Conservation (phyloP, 1,284 basidiomycete species). For the Malassezia obtusa region DNA sequence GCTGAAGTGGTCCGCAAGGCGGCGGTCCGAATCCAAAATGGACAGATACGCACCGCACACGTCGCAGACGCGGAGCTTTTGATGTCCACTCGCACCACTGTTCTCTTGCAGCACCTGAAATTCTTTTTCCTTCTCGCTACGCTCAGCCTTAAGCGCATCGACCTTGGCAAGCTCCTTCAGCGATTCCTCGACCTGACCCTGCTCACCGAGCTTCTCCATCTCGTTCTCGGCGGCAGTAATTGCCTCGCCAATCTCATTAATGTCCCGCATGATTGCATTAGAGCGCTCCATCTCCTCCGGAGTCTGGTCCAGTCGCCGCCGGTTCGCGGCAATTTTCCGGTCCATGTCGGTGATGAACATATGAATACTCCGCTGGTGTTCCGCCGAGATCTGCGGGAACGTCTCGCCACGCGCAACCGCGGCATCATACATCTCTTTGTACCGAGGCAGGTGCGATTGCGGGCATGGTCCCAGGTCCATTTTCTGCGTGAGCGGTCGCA, state of each 20-base stretch:
- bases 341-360: slow-evolving; percentile 97
- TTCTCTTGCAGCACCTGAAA: slow-evolving; percentile 93
- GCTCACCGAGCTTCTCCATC: slow-evolving; percentile 91
- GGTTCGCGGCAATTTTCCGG: slow-evolving; percentile 82
- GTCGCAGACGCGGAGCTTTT: slow-evolving; percentile 97
- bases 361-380: slow-evolving; percentile 85
- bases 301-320: slow-evolving; percentile 92
- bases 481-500: slow-evolving; percentile 59
- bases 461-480: slow-evolving; percentile 98
- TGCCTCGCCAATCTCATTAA: slow-evolving; percentile 95
- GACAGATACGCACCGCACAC: slow-evolving; percentile 98
- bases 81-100: slow-evolving; percentile 94
- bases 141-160: slow-evolving; percentile 91
- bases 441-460: slow-evolving; percentile 85
- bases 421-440: slow-evolving; percentile 80
- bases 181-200: slow-evolving; percentile 95
- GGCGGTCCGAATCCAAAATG: slow-evolving; percentile 93
- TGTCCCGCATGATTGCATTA: slow-evolving; percentile 96
- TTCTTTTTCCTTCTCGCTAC: slow-evolving; percentile 91
- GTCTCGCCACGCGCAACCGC: slow-evolving; percentile 59
- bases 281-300: slow-evolving; percentile 99
- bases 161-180: slow-evolving; percentile 95
- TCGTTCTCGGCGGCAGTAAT: slow-evolving; percentile 97
- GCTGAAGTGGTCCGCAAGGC: slow-evolving; percentile 97
- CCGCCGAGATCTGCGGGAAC: slow-evolving; percentile 41